These are phyloP conservation scores for Dictyostelium purpureum DNA, from an alignment of 78 protist genomes.

Conservation along the genomic window DNA sequence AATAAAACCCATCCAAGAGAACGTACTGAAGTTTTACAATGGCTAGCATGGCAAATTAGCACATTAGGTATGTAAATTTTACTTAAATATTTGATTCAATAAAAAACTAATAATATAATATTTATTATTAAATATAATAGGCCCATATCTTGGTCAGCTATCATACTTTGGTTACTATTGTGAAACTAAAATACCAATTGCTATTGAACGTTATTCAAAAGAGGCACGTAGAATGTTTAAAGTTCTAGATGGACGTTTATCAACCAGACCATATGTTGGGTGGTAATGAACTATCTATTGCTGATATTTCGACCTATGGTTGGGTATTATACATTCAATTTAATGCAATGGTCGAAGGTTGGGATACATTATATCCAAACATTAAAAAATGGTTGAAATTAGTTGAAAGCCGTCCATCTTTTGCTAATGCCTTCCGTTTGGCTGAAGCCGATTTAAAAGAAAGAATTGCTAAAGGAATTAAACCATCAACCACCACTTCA, in stretches of 20 bases:
- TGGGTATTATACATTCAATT: not conserved
- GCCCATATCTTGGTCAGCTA: not conserved
- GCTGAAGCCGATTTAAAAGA: not conserved
- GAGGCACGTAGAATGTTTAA: slow-evolving; percentile 6
- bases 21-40: not conserved
- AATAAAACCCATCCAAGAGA: not conserved
- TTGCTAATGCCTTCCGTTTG: too few relatives aligned
- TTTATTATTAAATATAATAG: not conserved
- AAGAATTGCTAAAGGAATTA: too few relatives aligned
- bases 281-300: slow-evolving; percentile 16
- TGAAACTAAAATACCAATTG: not conserved
- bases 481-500: too few relatives aligned
- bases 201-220: not conserved
- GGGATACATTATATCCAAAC: not conserved
- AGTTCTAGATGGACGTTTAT: not conserved
- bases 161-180: not conserved
- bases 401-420: not conserved
- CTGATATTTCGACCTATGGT: slow-evolving; percentile 11
- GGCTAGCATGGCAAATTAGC: slow-evolving; percentile 18
- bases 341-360: not conserved
- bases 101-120: too few relatives aligned
- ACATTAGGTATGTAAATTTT: not conserved
- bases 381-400: not conserved
- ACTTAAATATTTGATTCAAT: too few relatives aligned
- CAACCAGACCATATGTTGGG: not conserved